A percentile compares a stretch with the other conserved stretches of the same genome.
These are phyloP conservation scores for Colletotrichum sp. DNA, from an alignment of 2,329 filamentous ascomycete species.

Conservation along the genomic window DNA sequence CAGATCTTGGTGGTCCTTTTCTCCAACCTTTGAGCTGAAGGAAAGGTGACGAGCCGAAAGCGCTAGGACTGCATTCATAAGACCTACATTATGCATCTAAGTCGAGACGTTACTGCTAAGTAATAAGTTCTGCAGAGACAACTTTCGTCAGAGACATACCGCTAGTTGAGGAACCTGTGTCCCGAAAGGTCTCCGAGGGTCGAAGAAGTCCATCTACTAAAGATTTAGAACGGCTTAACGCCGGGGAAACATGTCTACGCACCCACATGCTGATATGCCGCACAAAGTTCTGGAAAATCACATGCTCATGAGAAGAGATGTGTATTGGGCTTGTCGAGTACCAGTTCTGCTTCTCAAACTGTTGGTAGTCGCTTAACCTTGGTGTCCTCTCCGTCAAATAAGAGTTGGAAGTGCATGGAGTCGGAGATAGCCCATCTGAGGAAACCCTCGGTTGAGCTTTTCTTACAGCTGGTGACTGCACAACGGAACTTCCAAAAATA, in stretches of 20 bases:
- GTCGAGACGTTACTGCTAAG: background rate
- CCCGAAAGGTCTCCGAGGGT: constrained; percentile 4
- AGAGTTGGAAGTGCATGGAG: background rate
- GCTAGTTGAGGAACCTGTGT: constrained; percentile 15
- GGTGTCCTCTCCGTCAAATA: background rate
- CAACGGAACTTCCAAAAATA: background rate
- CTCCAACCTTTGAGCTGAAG: background rate
- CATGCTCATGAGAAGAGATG: background rate
- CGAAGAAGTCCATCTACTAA: constrained; percentile 18
- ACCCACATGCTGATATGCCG: constrained; percentile 14
- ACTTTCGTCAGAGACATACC: background rate
- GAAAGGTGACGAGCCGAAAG: constrained; percentile 28
- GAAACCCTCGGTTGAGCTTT: background rate
- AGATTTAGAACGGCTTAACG: background rate
- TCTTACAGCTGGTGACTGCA: background rate
- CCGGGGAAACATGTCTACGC: background rate
- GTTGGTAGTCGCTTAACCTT: background rate
- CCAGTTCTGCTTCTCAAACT: constrained; percentile 5
- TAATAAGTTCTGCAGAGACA: no score
- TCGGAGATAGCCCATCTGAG: background rate
- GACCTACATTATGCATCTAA: constrained; percentile 26
- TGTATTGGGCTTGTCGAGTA: background rate
- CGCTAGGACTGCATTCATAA: constrained; percentile 31
- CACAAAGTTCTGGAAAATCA: constrained; percentile 13
- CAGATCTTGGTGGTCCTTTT: constrained; percentile 27